phyloP scores from a whole-genome alignment of 2,329 filamentous ascomycete genomes.

The Fusarium napiforme region DNA sequence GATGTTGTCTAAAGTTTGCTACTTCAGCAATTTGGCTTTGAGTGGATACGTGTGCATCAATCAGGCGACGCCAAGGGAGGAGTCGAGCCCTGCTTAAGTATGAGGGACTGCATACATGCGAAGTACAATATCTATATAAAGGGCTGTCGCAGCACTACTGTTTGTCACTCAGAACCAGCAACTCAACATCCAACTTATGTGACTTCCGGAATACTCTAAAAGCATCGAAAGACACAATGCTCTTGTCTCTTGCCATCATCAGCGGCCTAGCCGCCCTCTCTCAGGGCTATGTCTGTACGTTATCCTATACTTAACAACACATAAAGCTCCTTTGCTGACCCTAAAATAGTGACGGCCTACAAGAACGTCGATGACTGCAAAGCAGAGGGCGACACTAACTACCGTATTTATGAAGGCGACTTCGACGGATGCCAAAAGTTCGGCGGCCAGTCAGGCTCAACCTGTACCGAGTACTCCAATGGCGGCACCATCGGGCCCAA shows the following conservation, averaged over 20 bases:
- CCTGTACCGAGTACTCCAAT: not conserved
- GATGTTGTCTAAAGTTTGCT: not conserved
- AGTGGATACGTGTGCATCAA: not conserved
- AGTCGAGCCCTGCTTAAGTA: too few species aligned
- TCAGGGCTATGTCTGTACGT: not conserved
- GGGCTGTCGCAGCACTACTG: not conserved
- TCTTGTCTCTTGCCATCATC: not conserved
- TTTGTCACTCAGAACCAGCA: not conserved
- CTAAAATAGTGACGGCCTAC: not conserved
- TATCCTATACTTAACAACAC: fast-evolving
- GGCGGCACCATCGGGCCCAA: not conserved
- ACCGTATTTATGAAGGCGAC: not conserved
- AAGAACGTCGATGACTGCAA: not conserved
- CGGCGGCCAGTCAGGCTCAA: not conserved
- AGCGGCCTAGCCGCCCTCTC: not conserved
- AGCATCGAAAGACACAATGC: not conserved
- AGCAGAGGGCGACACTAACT: not conserved
- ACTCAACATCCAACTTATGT: fast-evolving
- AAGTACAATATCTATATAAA: not conserved
- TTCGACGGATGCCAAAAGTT: not conserved
- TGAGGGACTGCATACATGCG: fast-evolving
- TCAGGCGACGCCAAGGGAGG: fast-evolving
- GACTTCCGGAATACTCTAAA: fast-evolving
- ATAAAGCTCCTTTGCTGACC: too few species aligned
- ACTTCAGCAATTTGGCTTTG: not conserved